A percentile compares a stretch with the other conserved stretches of the same genome.
These are phyloP conservation scores for Auricularia sp. DNA, from an alignment of 768 basidiomycete genomes.

Conservation along the genomic window DNA sequence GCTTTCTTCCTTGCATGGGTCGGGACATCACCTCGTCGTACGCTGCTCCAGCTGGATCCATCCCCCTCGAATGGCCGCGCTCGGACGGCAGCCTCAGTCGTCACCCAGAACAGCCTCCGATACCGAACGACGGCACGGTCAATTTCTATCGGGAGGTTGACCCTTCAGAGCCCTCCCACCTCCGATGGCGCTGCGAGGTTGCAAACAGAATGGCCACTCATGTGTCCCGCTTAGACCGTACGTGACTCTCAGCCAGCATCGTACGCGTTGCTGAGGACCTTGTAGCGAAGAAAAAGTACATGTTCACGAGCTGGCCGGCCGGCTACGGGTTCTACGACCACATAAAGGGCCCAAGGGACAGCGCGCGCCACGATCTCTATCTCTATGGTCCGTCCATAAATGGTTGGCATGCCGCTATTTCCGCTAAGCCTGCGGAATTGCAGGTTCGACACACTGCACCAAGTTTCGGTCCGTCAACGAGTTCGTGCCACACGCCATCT, in stretches of 20 bases:
- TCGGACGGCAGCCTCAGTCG: conserved; percentile 47
- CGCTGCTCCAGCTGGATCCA: background rate
- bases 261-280: background rate
- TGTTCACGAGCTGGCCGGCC: conserved; percentile 53
- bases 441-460: conserved; percentile 32
- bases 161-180: conserved; percentile 37
- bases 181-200: conserved; percentile 47
- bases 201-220: conserved; percentile 37
- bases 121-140: conserved; percentile 55
- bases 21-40: background rate
- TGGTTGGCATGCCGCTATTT: background rate
- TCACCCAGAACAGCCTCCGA: conserved; percentile 44
- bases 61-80: conserved; percentile 40
- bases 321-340: conserved; percentile 69
- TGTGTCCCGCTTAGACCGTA: conserved; percentile 27
- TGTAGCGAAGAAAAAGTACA: conserved; percentile 28
- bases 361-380: conserved; percentile 67
- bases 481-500: conserved; percentile 74
- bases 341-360: conserved; percentile 45
- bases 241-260: background rate
- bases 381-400: conserved; percentile 47
- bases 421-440: background rate
- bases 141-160: conserved; percentile 56
- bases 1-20: background rate
- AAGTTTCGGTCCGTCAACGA: conserved; percentile 77